Evolutionary conservation across 176 grass and related monocot species (phyloP).

Genomic region (Avena eriantha): DNA sequence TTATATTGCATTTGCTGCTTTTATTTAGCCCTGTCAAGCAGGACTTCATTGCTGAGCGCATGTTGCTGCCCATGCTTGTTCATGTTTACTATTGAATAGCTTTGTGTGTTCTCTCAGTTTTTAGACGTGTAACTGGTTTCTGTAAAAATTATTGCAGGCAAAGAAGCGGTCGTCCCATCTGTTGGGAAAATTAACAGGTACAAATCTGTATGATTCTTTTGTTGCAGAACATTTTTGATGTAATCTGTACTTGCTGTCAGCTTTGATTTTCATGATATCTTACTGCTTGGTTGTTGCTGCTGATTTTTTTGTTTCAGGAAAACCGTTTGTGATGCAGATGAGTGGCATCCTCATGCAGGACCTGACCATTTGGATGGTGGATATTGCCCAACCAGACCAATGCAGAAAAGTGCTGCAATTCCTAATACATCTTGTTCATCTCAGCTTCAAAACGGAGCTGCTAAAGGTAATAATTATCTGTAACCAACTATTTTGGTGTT

Average conservation of each 20-base stretch:
- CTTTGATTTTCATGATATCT: constrained; percentile 43
- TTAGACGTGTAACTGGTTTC: background rate
- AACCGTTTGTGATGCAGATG: constrained; percentile 64
- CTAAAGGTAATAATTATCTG: constrained; percentile 59
- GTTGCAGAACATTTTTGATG: background rate
- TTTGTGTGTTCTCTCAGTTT: background rate
- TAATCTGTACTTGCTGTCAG: background rate
- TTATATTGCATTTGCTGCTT: background rate
- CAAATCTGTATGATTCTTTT: background rate
- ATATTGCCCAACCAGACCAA: constrained; percentile 88
- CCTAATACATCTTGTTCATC: constrained; percentile 72
- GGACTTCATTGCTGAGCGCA: background rate
- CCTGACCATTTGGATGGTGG: constrained; percentile 86
- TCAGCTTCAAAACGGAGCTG: constrained; percentile 63
- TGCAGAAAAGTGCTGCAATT: constrained; percentile 88
- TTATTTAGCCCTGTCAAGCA: background rate
- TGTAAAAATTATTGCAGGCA: background rate
- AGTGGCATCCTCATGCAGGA: constrained; percentile 67
- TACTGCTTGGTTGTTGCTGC: background rate
- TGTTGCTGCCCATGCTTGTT: background rate
- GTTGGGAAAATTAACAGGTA: background rate
- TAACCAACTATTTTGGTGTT: constrained; percentile 34
- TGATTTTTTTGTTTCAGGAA: background rate
- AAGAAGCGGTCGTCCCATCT: background rate
- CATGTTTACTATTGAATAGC: background rate